phyloP scores from a whole-genome alignment of 495 filamentous ascomycete genomes.

The Xylaria venustula region DNA sequence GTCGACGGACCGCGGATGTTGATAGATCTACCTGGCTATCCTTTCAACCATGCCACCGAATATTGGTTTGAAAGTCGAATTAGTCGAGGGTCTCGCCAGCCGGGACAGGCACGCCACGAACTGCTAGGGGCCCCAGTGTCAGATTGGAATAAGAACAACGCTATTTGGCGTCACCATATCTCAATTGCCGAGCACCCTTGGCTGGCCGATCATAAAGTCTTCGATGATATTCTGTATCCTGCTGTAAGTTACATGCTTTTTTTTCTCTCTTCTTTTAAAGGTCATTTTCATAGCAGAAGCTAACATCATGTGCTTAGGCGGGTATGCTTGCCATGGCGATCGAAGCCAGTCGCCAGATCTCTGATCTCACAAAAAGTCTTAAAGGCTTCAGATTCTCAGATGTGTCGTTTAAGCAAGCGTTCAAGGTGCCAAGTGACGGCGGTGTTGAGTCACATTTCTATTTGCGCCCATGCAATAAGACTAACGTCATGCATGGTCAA shows the following conservation, averaged over 20 bases:
- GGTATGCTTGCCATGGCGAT: slow-evolving; percentile 48
- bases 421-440: slow-evolving; percentile 31
- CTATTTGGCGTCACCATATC: slow-evolving; percentile 46
- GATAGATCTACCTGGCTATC: slow-evolving; percentile 31
- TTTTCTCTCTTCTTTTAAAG: not conserved
- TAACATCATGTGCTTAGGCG: slow-evolving; percentile 16
- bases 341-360: slow-evolving; percentile 44
- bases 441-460: slow-evolving; percentile 37
- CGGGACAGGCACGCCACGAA: slow-evolving; percentile 36
- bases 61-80: slow-evolving; percentile 45
- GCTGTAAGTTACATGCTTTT: not conserved
- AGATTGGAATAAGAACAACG: slow-evolving; percentile 31
- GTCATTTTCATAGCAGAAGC: not conserved
- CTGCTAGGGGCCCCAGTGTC: slow-evolving; percentile 38
- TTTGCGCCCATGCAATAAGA: slow-evolving; percentile 16
- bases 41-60: slow-evolving; percentile 36
- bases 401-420: slow-evolving; percentile 26
- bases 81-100: slow-evolving; percentile 32
- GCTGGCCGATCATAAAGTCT: slow-evolving; percentile 42
- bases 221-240: slow-evolving; percentile 44
- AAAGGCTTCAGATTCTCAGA: slow-evolving; percentile 15
- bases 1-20: slow-evolving; percentile 11
- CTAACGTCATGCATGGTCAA: not conserved
- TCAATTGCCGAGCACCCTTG: slow-evolving; percentile 40
- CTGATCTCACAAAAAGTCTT: slow-evolving; percentile 10